Conservation (phyloP, 2,329 filamentous ascomycete genomes). For the Ophiocordyceps robertsii region DNA sequence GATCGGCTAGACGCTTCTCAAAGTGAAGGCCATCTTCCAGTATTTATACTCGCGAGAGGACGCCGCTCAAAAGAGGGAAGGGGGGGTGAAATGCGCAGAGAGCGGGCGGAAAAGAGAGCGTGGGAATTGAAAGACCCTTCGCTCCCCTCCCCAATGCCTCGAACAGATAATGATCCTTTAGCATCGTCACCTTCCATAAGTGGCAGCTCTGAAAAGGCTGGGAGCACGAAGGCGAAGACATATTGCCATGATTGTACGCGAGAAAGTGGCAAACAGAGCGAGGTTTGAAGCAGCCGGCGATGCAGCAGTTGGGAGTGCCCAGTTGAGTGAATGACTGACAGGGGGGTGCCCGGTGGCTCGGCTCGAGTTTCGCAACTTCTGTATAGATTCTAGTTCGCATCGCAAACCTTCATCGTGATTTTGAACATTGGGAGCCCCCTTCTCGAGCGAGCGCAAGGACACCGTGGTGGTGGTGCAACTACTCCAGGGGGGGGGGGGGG, state of each 20-base stretch:
- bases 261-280: not conserved
- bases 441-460: not conserved
- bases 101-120: not conserved
- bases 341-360: not conserved
- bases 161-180: not conserved
- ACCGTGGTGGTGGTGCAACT: not conserved
- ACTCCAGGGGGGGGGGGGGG: not conserved
- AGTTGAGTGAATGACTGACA: not conserved
- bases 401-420: not conserved
- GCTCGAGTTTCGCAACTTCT: not conserved
- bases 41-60: slow-evolving; percentile 4
- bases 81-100: not conserved
- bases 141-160: not conserved
- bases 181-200: slow-evolving; percentile 6
- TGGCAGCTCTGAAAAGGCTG: slow-evolving; percentile 3
- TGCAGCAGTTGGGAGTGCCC: not conserved
- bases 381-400: slow-evolving; percentile 1
- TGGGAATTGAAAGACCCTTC: not conserved
- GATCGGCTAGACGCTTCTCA: not conserved
- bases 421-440: not conserved
- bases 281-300: not conserved
- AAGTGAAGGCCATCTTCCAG: not conserved
- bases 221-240: not conserved
- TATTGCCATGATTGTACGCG: not conserved
- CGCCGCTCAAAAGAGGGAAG: not conserved